phyloP scores from a whole-genome alignment of 2,329 filamentous ascomycete species.

The Colletotrichum sp. region DNA sequence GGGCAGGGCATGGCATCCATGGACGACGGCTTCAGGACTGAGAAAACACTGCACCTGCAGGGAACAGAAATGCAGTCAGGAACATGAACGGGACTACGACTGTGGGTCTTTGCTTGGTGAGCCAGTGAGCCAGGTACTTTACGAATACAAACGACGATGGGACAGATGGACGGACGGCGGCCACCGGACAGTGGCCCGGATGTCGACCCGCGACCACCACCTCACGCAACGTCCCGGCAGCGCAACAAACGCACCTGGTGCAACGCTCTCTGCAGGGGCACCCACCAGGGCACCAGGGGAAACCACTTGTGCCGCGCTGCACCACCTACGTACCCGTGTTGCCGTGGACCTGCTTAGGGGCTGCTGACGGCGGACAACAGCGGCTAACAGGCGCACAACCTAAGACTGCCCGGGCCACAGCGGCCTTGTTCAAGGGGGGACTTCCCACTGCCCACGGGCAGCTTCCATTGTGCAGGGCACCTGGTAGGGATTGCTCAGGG shows the following conservation, averaged over 20 bases:
- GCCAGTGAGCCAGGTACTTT: not conserved
- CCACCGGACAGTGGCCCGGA: not conserved
- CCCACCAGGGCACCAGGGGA: too few relatives aligned
- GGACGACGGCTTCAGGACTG: not conserved
- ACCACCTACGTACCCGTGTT: too few relatives aligned
- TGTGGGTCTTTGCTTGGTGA: not conserved
- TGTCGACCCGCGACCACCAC: not conserved
- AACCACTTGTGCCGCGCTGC: too few relatives aligned
- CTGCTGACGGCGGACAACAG: not conserved
- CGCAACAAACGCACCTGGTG: not conserved
- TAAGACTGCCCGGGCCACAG: not conserved
- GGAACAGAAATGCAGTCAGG: not conserved
- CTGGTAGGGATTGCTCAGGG: not conserved
- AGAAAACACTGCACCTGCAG: not conserved
- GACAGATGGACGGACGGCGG: not conserved
- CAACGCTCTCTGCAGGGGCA: not conserved
- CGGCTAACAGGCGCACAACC: not conserved
- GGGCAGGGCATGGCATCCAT: not conserved
- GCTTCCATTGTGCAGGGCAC: not conserved
- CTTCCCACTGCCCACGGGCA: not conserved
- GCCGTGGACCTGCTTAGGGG: too few relatives aligned
- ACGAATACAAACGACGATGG: not conserved
- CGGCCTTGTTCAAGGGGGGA: not conserved
- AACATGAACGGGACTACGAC: not conserved
- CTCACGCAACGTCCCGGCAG: not conserved